These are phyloP conservation scores for Cocos nucifera DNA, from an alignment of 176 grass and related monocot genomes.

Conservation along the genomic window DNA sequence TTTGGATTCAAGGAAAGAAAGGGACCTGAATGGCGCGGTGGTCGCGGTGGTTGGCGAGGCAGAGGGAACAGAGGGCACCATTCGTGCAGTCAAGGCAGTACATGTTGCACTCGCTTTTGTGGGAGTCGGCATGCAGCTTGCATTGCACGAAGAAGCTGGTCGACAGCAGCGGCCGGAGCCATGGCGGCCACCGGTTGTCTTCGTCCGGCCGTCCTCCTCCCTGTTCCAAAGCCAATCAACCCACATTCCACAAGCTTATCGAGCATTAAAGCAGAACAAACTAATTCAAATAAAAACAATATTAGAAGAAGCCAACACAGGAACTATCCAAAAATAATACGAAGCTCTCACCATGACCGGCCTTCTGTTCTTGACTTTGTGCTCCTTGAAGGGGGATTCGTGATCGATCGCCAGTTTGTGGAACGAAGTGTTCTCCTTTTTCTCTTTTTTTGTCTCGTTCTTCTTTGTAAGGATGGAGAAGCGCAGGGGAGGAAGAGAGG, in stretches of 20 bases:
- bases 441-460: too few species aligned
- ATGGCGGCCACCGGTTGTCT: slow-evolving; percentile 68
- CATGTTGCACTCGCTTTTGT: slow-evolving; percentile 97
- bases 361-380: slow-evolving; percentile 32
- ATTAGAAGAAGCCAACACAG: too few species aligned
- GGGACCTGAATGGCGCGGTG: slow-evolving; percentile 83
- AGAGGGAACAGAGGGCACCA: slow-evolving; percentile 80
- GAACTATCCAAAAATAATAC: background rate
- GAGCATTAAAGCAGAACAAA: too few species aligned
- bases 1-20: background rate
- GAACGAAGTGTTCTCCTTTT: background rate
- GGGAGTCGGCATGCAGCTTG: slow-evolving; percentile 50
- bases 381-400: slow-evolving; percentile 28
- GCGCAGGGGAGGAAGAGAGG: too few species aligned
- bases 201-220: slow-evolving; percentile 24
- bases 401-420: slow-evolving; percentile 52
- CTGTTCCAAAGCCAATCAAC: background rate
- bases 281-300: background rate
- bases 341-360: slow-evolving; percentile 29
- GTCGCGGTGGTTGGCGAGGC: slow-evolving; percentile 57
- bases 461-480: background rate
- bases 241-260: too few species aligned
- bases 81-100: slow-evolving; percentile 85
- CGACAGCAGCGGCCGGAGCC: slow-evolving; percentile 76
- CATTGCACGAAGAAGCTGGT: slow-evolving; percentile 95